Percentiles rank a stretch among this genome's conserved stretches.
Evolutionary conservation across 164 flowering plant genomes (phyloP).

Genomic region (Liquidambar formosana): DNA sequence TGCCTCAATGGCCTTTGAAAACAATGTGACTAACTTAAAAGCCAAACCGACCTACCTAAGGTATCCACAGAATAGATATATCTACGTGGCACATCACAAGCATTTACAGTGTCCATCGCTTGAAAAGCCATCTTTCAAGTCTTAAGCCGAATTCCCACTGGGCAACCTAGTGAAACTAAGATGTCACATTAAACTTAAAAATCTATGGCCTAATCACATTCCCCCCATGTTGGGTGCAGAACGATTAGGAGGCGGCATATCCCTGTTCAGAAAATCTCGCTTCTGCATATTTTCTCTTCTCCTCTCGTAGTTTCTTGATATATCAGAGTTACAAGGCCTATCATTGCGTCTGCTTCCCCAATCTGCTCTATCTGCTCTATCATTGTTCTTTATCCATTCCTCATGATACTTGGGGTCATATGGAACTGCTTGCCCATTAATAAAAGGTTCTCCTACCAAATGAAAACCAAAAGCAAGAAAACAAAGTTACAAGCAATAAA

Average conservation of each 20-base stretch:
- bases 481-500: too few species aligned
- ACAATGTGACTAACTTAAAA: too few species aligned
- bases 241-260: conserved; percentile 12
- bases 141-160: too few species aligned
- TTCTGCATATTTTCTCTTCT: conserved; percentile 53
- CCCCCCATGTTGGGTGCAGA: conserved; percentile 28
- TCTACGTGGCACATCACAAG: too few species aligned
- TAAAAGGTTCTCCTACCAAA: conserved; percentile 77
- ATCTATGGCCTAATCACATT: too few species aligned
- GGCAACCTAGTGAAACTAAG: too few species aligned
- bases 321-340: conserved; percentile 66
- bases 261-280: conserved; percentile 19
- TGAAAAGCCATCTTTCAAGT: too few species aligned
- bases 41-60: too few species aligned
- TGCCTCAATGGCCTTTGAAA: too few species aligned
- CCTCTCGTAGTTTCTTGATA: conserved; percentile 74
- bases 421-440: conserved; percentile 79
- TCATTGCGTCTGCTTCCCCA: conserved; percentile 71
- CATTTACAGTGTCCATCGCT: too few species aligned
- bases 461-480: background rate
- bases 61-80: too few species aligned
- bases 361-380: conserved; percentile 57
- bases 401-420: conserved; percentile 88
- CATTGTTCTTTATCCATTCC: conserved; percentile 74
- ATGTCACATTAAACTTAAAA: too few species aligned